These are phyloP conservation scores for Giardia muris DNA, from an alignment of 208 protist species.

Conservation along the genomic window DNA sequence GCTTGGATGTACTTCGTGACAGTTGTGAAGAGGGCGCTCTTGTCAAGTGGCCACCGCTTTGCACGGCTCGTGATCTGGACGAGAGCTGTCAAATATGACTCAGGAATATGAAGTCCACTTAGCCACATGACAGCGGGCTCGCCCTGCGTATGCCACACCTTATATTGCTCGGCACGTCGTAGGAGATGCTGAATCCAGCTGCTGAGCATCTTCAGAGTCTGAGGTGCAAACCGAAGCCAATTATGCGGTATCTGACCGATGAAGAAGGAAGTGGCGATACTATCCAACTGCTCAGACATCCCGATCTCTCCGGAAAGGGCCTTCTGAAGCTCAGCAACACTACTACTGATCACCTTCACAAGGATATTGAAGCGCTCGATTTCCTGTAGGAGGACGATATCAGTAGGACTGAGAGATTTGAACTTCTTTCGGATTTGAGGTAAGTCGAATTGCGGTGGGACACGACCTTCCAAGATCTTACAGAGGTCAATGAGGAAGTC, in stretches of 20 bases:
- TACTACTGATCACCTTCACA: slow-evolving; percentile 61
- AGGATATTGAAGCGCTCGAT: slow-evolving; percentile 87
- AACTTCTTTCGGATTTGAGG: slow-evolving; percentile 44
- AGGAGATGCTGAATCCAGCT: slow-evolving; percentile 83
- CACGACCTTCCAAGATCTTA: slow-evolving; percentile 47
- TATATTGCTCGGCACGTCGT: slow-evolving; percentile 70
- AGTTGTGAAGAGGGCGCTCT: slow-evolving; percentile 58
- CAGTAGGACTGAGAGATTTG: slow-evolving; percentile 53
- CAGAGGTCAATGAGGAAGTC: slow-evolving; percentile 72
- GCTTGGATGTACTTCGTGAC: slow-evolving; percentile 43
- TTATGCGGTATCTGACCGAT: slow-evolving; percentile 71
- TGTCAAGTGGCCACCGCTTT: slow-evolving; percentile 89
- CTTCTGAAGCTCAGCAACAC: slow-evolving; percentile 74
- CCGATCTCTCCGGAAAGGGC: slow-evolving; percentile 82
- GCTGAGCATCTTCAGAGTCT: slow-evolving; percentile 75
- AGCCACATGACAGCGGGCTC: slow-evolving; percentile 92
- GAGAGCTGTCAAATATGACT: slow-evolving; percentile 84
- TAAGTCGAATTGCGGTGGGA: slow-evolving; percentile 47
- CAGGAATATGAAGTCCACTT: slow-evolving; percentile 87
- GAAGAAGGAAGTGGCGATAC: slow-evolving; percentile 65
- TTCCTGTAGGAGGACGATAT: slow-evolving; percentile 92
- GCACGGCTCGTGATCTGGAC: slow-evolving; percentile 85
- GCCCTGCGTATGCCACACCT: slow-evolving; percentile 68
- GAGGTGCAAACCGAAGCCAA: slow-evolving; percentile 72
- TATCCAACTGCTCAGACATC: slow-evolving; percentile 82